Percentiles rank a stretch among this genome's conserved stretches.
Conservation (phyloP, 139 green algal species). For the Ulvella scutata region DNA sequence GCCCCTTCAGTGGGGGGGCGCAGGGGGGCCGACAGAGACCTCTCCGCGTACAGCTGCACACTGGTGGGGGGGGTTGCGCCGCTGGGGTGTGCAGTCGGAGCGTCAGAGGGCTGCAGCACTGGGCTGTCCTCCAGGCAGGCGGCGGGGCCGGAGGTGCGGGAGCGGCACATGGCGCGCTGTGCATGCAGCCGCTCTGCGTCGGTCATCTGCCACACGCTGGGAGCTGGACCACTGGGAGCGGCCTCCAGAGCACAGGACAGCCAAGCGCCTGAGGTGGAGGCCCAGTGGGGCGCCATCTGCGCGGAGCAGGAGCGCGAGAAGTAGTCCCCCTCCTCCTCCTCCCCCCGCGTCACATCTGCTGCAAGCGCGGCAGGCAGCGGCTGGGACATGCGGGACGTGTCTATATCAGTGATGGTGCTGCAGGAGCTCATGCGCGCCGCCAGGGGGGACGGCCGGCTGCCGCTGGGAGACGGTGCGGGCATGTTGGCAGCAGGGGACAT, state of each 20-base stretch:
- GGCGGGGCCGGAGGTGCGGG: background rate
- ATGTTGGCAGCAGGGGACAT: too few relatives aligned
- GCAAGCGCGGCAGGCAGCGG: background rate
- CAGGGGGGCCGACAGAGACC: background rate
- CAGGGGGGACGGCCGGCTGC: too few relatives aligned
- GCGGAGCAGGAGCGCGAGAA: background rate
- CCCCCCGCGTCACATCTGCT: background rate
- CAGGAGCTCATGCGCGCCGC: background rate
- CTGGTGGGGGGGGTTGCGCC: background rate
- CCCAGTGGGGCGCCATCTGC: background rate
- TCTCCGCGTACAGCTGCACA: background rate
- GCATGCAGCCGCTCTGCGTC: background rate
- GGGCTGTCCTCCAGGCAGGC: too few relatives aligned
- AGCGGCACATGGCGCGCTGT: background rate
- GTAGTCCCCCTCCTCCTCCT: background rate
- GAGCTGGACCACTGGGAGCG: background rate
- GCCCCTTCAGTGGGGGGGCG: background rate
- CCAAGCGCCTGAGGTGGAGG: background rate
- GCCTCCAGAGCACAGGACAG: background rate
- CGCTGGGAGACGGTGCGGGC: too few relatives aligned
- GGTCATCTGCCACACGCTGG: background rate
- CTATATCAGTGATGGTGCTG: background rate
- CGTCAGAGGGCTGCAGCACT: background rate
- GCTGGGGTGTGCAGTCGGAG: background rate
- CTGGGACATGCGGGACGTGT: background rate